These are phyloP conservation scores for Effrenium voratum DNA, from an alignment of 73 alveolate genomes.

Conservation along the genomic window DNA sequence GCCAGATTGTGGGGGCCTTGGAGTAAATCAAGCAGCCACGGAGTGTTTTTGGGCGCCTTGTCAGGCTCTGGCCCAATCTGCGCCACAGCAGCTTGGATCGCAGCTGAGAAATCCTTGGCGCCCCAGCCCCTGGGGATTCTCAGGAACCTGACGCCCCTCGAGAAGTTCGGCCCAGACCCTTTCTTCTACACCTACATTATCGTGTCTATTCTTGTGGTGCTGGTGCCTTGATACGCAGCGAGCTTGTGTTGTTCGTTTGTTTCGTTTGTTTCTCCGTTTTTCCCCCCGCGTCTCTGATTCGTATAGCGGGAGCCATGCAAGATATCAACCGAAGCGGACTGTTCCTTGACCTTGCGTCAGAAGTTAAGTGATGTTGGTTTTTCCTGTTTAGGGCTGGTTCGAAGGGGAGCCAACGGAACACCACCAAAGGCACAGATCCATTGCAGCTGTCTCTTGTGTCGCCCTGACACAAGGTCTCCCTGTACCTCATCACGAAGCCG, in stretches of 20 bases:
- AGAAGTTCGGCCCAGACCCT: conserved; percentile 50
- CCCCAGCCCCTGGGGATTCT: not conserved
- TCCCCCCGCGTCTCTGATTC: too few relatives aligned
- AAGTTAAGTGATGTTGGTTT: too few relatives aligned
- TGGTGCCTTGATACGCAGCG: not conserved
- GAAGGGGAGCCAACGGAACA: too few relatives aligned
- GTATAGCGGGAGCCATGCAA: too few relatives aligned
- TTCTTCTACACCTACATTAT: conserved; percentile 74
- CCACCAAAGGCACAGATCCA: too few relatives aligned
- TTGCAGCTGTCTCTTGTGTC: too few relatives aligned
- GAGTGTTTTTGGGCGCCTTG: not conserved
- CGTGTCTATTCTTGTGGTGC: not conserved
- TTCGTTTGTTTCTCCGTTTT: too few relatives aligned
- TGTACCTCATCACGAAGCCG: conserved; percentile 57
- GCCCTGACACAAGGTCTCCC: not conserved
- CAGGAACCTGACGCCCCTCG: conserved; percentile 38
- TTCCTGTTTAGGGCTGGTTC: too few relatives aligned
- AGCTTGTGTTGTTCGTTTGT: not conserved
- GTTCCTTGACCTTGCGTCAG: too few relatives aligned
- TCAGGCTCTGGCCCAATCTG: not conserved
- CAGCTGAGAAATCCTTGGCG: not conserved
- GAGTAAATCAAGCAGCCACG: not conserved
- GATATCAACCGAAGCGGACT: too few relatives aligned
- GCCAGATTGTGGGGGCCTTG: not conserved
- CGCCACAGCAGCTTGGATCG: not conserved